Evolutionary conservation across 2,329 filamentous ascomycete species (phyloP).

Genomic region (Pseudogymnoascus sp.): DNA sequence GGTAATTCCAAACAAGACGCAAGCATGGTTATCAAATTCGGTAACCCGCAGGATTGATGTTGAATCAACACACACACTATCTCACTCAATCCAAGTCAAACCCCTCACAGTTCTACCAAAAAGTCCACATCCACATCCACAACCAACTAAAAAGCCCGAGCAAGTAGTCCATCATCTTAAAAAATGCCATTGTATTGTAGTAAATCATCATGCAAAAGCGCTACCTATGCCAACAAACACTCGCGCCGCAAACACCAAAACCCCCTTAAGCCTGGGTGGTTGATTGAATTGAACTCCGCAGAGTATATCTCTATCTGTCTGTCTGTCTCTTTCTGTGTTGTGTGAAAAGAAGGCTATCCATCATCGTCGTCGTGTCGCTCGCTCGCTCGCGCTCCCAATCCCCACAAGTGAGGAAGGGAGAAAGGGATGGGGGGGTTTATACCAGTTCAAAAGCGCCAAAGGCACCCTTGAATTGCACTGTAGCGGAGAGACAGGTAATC

Average conservation of each 20-base stretch:
- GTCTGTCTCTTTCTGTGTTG: neutral
- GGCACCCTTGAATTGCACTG: slow-evolving; percentile 47
- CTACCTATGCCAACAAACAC: neutral
- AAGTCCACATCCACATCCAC: neutral
- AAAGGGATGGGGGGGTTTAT: neutral
- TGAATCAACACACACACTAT: neutral
- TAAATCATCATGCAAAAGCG: neutral
- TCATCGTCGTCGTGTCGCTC: neutral
- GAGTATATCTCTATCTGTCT: neutral
- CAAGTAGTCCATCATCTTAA: too few relatives aligned
- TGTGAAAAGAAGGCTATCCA: neutral
- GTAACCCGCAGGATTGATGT: neutral
- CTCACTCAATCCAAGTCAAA: too few relatives aligned
- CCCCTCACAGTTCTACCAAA: neutral
- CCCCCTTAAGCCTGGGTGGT: neutral
- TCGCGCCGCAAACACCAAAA: neutral
- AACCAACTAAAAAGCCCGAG: too few relatives aligned
- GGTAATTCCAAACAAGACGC: too few relatives aligned
- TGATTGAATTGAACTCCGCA: neutral
- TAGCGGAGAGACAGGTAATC: slow-evolving; percentile 81
- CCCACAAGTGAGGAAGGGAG: neutral
- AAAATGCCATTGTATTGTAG: too few relatives aligned
- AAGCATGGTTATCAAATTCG: too few relatives aligned
- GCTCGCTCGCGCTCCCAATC: neutral
- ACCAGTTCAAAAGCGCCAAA: neutral